Evolutionary conservation across 495 filamentous ascomycete species (phyloP), one percentile per base, ranked within the genome.

Genomic region (Glutinoglossum americanum): DNA sequence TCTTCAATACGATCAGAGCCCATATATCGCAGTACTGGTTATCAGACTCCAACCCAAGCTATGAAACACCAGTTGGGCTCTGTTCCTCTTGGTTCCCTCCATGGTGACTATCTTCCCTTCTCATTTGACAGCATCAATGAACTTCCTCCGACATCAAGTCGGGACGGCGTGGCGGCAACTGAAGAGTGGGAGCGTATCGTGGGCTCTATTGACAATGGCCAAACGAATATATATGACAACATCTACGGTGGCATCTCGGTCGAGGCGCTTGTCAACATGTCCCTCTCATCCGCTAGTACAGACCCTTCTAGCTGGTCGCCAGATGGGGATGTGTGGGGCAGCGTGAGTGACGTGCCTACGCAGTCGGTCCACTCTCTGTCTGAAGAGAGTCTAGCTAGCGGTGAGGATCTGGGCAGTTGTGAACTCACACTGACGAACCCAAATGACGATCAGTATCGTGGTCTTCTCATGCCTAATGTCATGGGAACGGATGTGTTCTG

Each of bases 131-230:
- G 49, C 26, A 47, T 54, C 57, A n/a, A 26, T 28, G 56, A 58
- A 21, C 21, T n/a, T n/a, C 28, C 35, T 51, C 19, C 19, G 3
- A 33, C 19, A 23, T 25, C 56, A 27, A 25, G 21, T 41, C 35
- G 64, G 58, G 62, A 65, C 55, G 30, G 26, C 44, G 28, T 19
- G 5, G 19, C 37, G 37, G 78, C 80, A 1, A 67, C 80, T 56
- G 73, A 79, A 0, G 86, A 89, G 60, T 92, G 87, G 87, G 86
- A 89, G 65, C 76, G 80, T 13, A 74, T 92, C 0, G 72, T 89
- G 19, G 80, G 81, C 44, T 80, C 80, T 37, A 79, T 94, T 69
- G 87, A 92, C 60, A 79, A 80, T 35, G 85, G 83, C 4, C 79
- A 78, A 63, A 79, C 81, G 17, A 89, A 87, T 64, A 80, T 90